Conservation (phyloP, 2,329 filamentous ascomycete species). For the Parascedosporium putredinis region DNA sequence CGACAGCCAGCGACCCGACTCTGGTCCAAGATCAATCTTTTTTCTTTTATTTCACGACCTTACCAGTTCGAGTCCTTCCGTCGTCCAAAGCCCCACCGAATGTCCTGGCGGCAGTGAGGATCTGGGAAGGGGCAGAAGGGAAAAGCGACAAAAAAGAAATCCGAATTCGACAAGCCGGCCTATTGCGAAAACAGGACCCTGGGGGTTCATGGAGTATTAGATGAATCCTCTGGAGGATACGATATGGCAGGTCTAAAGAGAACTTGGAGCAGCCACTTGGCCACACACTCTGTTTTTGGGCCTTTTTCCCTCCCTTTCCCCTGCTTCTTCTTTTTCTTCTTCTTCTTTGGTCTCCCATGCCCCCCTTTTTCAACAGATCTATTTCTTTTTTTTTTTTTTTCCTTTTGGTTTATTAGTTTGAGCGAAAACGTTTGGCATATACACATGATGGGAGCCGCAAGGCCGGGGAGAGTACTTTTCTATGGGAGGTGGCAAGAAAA, state of each 20-base stretch:
- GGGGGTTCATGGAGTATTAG: not conserved
- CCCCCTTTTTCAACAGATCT: too few species aligned
- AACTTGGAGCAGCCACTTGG: too few species aligned
- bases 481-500: conserved; percentile 3
- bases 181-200: not conserved
- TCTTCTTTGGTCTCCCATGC: too few species aligned
- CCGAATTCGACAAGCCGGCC: not conserved
- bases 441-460: not conserved
- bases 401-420: not conserved
- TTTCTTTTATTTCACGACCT: too few species aligned
- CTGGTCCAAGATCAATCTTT: too few species aligned
- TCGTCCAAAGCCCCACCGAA: not conserved
- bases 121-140: too few species aligned
- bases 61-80: too few species aligned
- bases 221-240: not conserved
- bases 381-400: not conserved
- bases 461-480: conserved; percentile 1
- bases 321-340: too few species aligned
- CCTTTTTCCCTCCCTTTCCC: too few species aligned
- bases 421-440: not conserved
- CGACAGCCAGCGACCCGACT: too few species aligned
- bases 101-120: not conserved
- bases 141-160: too few species aligned
- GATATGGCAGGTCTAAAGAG: not conserved
- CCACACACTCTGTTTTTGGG: too few species aligned